Conservation (phyloP, 2,329 filamentous ascomycete genomes). For the Trichoderma citrinoviride region DNA sequence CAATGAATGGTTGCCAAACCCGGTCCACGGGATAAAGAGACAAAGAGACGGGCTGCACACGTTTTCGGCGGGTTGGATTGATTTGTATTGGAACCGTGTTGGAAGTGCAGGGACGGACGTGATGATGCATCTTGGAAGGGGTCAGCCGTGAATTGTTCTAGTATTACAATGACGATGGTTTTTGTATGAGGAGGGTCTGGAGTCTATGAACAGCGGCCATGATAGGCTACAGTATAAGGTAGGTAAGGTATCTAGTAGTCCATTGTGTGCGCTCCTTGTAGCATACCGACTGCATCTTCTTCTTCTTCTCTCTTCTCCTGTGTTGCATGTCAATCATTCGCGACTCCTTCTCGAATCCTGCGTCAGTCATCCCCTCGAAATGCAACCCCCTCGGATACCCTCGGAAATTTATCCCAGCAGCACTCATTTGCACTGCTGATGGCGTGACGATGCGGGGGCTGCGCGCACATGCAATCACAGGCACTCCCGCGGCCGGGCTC, state of each 20-base stretch:
- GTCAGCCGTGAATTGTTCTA: neutral
- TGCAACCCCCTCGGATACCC: neutral
- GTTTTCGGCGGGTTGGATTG: neutral
- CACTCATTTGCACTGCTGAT: slow-evolving; percentile 13
- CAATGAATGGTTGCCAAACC: slow-evolving; percentile 5
- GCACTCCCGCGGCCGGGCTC: neutral
- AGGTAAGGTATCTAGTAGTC: too few species aligned
- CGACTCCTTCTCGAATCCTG: neutral
- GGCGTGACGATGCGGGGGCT: slow-evolving; percentile 18
- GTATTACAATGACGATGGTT: too few species aligned
- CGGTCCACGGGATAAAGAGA: neutral
- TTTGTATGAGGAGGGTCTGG: too few species aligned
- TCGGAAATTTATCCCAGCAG: slow-evolving; percentile 10
- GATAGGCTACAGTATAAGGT: too few species aligned
- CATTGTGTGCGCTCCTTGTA: too few species aligned
- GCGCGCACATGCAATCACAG: neutral
- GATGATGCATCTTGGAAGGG: too few species aligned
- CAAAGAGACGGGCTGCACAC: neutral
- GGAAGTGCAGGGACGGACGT: neutral
- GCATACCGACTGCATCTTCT: too few species aligned
- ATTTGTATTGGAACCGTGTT: neutral
- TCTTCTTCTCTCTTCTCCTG: neutral
- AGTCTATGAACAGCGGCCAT: too few species aligned
- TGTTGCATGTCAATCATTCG: neutral
- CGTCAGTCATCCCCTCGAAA: neutral